Evolutionary conservation across 108 stramenopile species (phyloP).

Genomic region (Pseudonitzschia pungens): DNA sequence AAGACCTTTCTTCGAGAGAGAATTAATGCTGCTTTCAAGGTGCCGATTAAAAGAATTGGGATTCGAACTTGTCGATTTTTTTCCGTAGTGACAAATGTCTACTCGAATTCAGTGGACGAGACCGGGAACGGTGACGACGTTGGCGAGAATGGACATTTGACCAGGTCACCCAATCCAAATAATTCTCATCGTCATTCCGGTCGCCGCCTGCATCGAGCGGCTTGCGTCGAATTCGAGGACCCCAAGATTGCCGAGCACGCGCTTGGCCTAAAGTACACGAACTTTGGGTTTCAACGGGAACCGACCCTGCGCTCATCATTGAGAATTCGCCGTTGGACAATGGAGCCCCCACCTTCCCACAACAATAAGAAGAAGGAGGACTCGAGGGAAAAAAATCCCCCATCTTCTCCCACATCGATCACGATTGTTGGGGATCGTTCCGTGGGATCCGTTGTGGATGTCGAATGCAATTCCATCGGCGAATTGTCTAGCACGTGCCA

Average conservation of each 20-base stretch:
- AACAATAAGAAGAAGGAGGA: background rate
- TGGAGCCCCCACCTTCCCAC: background rate
- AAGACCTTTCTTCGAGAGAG: slow-evolving; percentile 1
- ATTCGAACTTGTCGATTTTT: slow-evolving; percentile 8
- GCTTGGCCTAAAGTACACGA: background rate
- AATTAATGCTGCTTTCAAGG: slow-evolving; percentile 5
- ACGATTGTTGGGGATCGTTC: background rate
- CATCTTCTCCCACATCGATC: background rate
- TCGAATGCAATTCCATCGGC: background rate
- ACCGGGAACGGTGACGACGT: background rate
- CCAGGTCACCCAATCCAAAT: background rate
- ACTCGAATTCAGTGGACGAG: background rate
- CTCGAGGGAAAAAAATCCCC: background rate
- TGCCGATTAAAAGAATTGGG: background rate
- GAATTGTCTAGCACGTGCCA: background rate
- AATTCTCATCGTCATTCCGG: background rate
- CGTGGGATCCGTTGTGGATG: background rate
- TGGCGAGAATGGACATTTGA: background rate
- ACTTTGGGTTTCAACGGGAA: background rate
- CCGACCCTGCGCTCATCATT: background rate
- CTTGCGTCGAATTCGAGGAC: slow-evolving; percentile 12
- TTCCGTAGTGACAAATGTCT: slow-evolving; percentile 1
- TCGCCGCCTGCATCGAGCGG: background rate
- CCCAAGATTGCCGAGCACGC: slow-evolving; percentile 4
- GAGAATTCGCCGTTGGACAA: background rate